Conservation (phyloP, 208 protist genomes). For the Acanthamoeba castellanii region DNA sequence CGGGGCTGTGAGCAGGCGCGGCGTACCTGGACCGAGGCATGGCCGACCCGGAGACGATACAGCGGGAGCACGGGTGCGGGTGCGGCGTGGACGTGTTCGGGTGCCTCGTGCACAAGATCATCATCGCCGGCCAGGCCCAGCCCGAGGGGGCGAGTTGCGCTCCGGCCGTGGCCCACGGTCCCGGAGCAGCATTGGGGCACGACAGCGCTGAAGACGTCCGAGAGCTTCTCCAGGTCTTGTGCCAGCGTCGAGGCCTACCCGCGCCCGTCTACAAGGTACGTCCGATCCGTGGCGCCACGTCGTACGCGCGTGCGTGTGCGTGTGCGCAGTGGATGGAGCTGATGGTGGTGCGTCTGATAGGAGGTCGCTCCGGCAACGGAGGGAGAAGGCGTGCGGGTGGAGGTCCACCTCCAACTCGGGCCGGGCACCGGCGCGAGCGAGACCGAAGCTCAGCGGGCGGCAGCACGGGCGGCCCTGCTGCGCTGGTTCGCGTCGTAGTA, state of each 20-base stretch:
- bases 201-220: neutral
- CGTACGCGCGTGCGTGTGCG: neutral
- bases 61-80: neutral
- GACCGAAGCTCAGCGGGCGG: neutral
- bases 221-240: neutral
- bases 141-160: too few species aligned
- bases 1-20: neutral
- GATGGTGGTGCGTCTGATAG: neutral
- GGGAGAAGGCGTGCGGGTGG: neutral
- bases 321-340: neutral
- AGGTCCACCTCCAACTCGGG: neutral
- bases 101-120: constrained; percentile 44
- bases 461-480: neutral
- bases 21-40: neutral
- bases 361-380: neutral
- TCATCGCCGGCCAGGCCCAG: neutral
- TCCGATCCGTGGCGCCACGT: neutral
- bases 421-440: neutral
- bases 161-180: too few species aligned
- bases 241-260: neutral
- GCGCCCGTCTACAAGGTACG: neutral
- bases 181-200: too few species aligned
- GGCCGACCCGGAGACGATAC: neutral
- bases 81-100: constrained; percentile 41
- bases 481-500: too few species aligned